A percentile compares a stretch with the other conserved stretches of the same genome.
Conservation (phyloP, 805 yeast species). For the Hermanozyma aechmeae region DNA sequence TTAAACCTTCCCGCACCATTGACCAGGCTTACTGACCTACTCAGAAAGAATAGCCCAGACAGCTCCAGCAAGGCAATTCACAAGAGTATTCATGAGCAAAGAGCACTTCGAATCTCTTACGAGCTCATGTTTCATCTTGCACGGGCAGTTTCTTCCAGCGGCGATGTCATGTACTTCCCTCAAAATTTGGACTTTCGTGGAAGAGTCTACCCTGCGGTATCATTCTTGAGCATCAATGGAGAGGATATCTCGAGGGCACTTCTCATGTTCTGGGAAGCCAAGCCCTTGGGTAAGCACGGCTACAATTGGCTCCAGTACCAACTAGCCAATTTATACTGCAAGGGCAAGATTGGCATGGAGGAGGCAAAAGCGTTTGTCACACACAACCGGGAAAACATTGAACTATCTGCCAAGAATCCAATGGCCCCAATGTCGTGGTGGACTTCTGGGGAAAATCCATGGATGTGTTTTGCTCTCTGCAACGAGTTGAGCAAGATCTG, state of each 20-base stretch:
- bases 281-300: constrained; percentile 26
- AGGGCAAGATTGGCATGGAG: constrained; percentile 15
- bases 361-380: constrained; percentile 20
- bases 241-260: constrained; percentile 25
- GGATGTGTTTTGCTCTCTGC: constrained; percentile 29
- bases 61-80: not conserved
- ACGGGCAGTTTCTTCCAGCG: constrained; percentile 17
- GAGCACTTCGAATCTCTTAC: not conserved
- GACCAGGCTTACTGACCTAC: not conserved
- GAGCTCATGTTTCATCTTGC: constrained; percentile 8
- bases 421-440: constrained; percentile 22
- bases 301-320: constrained; percentile 31
- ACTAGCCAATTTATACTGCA: constrained; percentile 23
- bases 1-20: constrained; percentile 22
- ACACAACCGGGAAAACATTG: constrained; percentile 11
- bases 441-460: constrained; percentile 28
- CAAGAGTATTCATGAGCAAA: not conserved
- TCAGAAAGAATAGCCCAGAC: not conserved
- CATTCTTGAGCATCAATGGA: constrained; percentile 24
- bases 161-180: constrained; percentile 28
- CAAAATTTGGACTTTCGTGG: constrained; percentile 33
- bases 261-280: constrained; percentile 28
- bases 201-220: constrained; percentile 29
- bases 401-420: constrained; percentile 21
- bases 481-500: constrained; percentile 17